Evolutionary conservation across 768 basidiomycete species (phyloP), one percentile per base, ranked within the genome.

Genomic region (Infundibulicybe gibba): DNA sequence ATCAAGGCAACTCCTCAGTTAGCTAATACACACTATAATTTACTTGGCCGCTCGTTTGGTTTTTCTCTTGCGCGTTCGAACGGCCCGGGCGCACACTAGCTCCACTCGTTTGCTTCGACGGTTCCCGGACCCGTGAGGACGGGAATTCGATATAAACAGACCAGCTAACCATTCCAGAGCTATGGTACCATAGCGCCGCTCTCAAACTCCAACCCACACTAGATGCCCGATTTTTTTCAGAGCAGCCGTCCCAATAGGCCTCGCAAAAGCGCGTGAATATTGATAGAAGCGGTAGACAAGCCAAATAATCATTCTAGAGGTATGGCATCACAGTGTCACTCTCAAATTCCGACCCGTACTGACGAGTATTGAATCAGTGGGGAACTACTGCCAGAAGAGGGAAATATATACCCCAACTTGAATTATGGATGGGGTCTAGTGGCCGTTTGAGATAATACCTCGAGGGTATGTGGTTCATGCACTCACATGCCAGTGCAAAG

Each of bases 331-430:
- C 67, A 0, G 69, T 65, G 50, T 75, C 69, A 42, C 70, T 71
- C 1, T 69, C 72, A 47, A 81, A 83, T 51, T 83, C 79, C 20
- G 67, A 59, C 5, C 70, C 79, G 55, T 78, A 79, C 77, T 80
- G 13, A 37, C 14, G 20, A 16, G 48, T 31, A 39, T n/a, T 49
- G 44, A 30, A 13, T 37, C 14, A 44, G 45, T 25, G 34, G 20
- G 16, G 2, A 33, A 43, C 14, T 19, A 13, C 4, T 37, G 13
- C 15, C 21, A 17, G 9, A 16, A 32, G 11, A 15, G n/a, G 12
- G 12, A 17, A 33, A 45, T 6, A 69, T 74, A 38, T 55, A 81
- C 80, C 35, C 81, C 81, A n/a, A 72, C 61, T 53, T 77, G 74
- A 41, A 84, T 84, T 41, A 58, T 0, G 80, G 77, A 60, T 84